Evolutionary conservation across 2,329 filamentous ascomycete genomes (phyloP).

Genomic region (Epichloe typhina): DNA sequence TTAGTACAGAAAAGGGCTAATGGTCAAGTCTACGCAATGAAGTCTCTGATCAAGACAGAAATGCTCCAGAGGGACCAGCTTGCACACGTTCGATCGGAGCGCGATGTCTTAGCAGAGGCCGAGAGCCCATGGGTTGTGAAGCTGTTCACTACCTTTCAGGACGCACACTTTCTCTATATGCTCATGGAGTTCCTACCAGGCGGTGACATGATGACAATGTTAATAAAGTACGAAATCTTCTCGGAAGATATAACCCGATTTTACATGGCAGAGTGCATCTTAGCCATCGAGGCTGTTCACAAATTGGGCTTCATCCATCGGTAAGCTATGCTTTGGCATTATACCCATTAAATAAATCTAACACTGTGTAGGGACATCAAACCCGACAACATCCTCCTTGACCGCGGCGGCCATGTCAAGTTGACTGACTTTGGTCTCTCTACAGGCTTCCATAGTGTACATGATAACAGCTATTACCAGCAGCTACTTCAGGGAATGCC

Average conservation of each 20-base stretch:
- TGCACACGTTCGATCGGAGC: slow-evolving; percentile 90
- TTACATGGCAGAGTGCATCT: slow-evolving; percentile 95
- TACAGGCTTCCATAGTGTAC: slow-evolving; percentile 93
- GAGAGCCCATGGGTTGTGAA: slow-evolving; percentile 99
- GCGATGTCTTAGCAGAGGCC: slow-evolving; percentile 94
- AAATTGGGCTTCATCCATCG: slow-evolving; percentile 97
- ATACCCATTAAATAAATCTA: background rate
- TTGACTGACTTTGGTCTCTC: slow-evolving; percentile 96
- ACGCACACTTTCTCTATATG: slow-evolving; percentile 93
- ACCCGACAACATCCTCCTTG: slow-evolving; percentile 93
- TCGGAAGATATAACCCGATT: slow-evolving; percentile 97
- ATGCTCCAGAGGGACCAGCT: slow-evolving; percentile 99
- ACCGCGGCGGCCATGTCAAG: slow-evolving; percentile 93
- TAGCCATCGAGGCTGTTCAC: slow-evolving; percentile 97
- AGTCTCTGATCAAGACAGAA: slow-evolving; percentile 95
- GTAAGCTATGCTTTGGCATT: slow-evolving; percentile 34
- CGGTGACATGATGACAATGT: slow-evolving; percentile 98
- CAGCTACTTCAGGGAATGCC: slow-evolving; percentile 72
- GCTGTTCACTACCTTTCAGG: slow-evolving; percentile 95
- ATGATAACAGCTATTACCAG: slow-evolving; percentile 97
- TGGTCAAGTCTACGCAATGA: slow-evolving; percentile 95
- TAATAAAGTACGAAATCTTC: slow-evolving; percentile 99
- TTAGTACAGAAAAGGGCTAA: slow-evolving; percentile 93
- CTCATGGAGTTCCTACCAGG: slow-evolving; percentile 98
- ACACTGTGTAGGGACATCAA: slow-evolving; percentile 48